Percentiles rank a stretch among this genome's conserved stretches.
phyloP scores from a whole-genome alignment of 2,329 filamentous ascomycete species.

The Cladophialophora bantiana region DNA sequence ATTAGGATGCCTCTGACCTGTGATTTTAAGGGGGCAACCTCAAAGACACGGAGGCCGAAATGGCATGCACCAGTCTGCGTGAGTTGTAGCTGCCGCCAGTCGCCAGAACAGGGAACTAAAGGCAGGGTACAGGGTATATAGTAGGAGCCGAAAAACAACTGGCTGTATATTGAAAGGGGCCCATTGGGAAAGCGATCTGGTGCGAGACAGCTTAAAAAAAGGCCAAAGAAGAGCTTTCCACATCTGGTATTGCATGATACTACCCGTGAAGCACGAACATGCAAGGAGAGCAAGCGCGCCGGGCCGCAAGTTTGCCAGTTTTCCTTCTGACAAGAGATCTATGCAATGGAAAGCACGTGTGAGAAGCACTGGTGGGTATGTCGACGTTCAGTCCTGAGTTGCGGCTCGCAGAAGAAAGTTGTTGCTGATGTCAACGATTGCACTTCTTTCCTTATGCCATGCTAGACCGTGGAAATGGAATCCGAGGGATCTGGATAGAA shows the following conservation, averaged over 20 bases:
- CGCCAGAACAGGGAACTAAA: not conserved
- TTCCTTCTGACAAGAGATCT: too few relatives aligned
- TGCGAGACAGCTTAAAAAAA: too few relatives aligned
- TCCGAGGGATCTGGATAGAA: slow-evolving; percentile 1
- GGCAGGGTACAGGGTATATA: not conserved
- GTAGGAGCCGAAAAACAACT: not conserved
- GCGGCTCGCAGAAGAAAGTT: slow-evolving; percentile 2
- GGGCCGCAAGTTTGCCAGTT: too few relatives aligned
- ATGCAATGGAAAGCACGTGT: not conserved
- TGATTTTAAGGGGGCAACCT: not conserved
- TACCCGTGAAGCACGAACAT: not conserved
- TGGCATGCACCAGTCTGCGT: not conserved
- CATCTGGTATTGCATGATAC: too few relatives aligned
- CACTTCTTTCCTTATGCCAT: not conserved
- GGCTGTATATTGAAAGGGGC: too few relatives aligned
- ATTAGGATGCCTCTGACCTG: not conserved
- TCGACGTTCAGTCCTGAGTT: not conserved
- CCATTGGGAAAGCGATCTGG: too few relatives aligned
- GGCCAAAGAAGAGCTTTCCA: too few relatives aligned
- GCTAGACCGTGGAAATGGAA: slow-evolving; percentile 2
- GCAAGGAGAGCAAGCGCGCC: not conserved
- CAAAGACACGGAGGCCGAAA: not conserved
- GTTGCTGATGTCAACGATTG: not conserved
- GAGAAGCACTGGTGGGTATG: not conserved
- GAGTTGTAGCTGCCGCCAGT: not conserved